A percentile compares a stretch with the other conserved stretches of the same genome.
Evolutionary conservation across 2,329 filamentous ascomycete genomes (phyloP).

Genomic region (Mariannaea elegans): DNA sequence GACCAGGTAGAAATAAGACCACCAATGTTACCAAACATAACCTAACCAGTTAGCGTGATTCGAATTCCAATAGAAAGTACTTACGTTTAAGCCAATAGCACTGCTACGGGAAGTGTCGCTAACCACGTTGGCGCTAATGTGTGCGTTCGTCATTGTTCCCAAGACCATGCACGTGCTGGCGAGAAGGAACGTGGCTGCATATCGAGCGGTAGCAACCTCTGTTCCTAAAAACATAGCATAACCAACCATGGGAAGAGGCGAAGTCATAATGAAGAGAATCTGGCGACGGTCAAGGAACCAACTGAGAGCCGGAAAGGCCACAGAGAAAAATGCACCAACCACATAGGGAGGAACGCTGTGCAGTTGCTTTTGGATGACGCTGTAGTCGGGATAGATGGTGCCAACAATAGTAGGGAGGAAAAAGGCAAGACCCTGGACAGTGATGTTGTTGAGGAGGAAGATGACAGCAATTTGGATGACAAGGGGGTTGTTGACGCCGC

Average conservation of each 20-base stretch:
- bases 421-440: constrained; percentile 72
- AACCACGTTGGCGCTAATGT: constrained; percentile 71
- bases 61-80: no score
- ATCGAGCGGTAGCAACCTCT: constrained; percentile 56
- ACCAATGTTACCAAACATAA: constrained; percentile 58
- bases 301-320: constrained; percentile 65
- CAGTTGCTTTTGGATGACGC: constrained; percentile 69
- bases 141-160: constrained; percentile 69
- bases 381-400: constrained; percentile 67
- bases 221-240: constrained; percentile 72
- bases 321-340: constrained; percentile 68
- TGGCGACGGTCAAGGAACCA: constrained; percentile 64
- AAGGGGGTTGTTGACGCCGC: constrained; percentile 67
- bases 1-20: constrained; percentile 73
- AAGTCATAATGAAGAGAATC: constrained; percentile 63
- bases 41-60: constrained; percentile 25
- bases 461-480: constrained; percentile 64
- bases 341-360: constrained; percentile 72
- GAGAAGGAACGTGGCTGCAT: constrained; percentile 72
- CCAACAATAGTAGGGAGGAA: constrained; percentile 72
- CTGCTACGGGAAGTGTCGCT: constrained; percentile 71
- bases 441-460: constrained; percentile 72
- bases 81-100: constrained; percentile 61
- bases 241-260: constrained; percentile 68
- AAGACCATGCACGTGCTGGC: constrained; percentile 67